These are phyloP conservation scores for Patellaria atrata DNA, from an alignment of 495 filamentous ascomycete genomes.

Conservation along the genomic window DNA sequence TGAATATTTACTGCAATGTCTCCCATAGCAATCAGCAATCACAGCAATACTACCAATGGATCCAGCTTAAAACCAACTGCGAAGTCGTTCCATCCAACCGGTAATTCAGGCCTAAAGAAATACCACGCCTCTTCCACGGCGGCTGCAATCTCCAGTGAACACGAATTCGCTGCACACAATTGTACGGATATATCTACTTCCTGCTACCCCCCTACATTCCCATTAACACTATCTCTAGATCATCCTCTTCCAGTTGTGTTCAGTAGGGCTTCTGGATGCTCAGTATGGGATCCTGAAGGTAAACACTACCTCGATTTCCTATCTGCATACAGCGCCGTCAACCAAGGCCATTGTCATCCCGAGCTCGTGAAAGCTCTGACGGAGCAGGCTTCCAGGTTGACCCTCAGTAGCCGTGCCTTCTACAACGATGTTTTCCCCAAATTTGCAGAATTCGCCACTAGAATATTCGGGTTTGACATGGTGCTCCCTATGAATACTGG, in stretches of 20 bases:
- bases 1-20: too few relatives aligned
- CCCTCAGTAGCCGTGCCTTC: slow-evolving; percentile 89
- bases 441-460: slow-evolving; percentile 84
- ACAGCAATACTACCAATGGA: slow-evolving; percentile 8
- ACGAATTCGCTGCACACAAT: slow-evolving; percentile 89
- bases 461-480: slow-evolving; percentile 93
- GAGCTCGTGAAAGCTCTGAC: slow-evolving; percentile 80
- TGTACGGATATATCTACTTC: too few relatives aligned
- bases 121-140: slow-evolving; percentile 75
- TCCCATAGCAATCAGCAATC: slow-evolving; percentile 13
- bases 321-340: slow-evolving; percentile 93
- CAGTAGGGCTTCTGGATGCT: slow-evolving; percentile 60
- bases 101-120: slow-evolving; percentile 29
- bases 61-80: slow-evolving; percentile 17
- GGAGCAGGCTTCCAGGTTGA: slow-evolving; percentile 80
- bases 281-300: slow-evolving; percentile 95
- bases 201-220: slow-evolving; percentile 90
- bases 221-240: slow-evolving; percentile 17
- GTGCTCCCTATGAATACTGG: slow-evolving; percentile 98
- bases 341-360: slow-evolving; percentile 97
- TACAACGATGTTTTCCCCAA: slow-evolving; percentile 98
- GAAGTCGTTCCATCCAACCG: slow-evolving; percentile 35
- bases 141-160: slow-evolving; percentile 64
- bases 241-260: too few relatives aligned
- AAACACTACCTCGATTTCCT: slow-evolving; percentile 96